phyloP scores from a whole-genome alignment of 805 yeast genomes.

The Priceomyces fermenticarens region DNA sequence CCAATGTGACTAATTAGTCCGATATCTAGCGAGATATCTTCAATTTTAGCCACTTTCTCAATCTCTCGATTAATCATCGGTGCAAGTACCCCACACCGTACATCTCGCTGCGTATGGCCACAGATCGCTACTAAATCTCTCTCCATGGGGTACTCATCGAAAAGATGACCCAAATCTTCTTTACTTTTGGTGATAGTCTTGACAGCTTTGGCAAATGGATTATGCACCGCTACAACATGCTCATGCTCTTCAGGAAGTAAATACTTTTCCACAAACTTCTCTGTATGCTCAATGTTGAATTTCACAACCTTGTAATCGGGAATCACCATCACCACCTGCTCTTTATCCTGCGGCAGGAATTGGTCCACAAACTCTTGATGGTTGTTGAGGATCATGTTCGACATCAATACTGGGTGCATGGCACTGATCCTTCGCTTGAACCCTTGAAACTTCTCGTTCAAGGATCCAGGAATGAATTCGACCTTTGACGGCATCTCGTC shows the following conservation, averaged over 20 bases:
- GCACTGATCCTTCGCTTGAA: conserved; percentile 37
- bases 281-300: conserved; percentile 26
- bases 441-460: conserved; percentile 34
- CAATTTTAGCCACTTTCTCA: conserved; percentile 31
- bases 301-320: conserved; percentile 52
- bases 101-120: conserved; percentile 64
- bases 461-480: conserved; percentile 44
- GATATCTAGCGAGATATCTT: conserved; percentile 34
- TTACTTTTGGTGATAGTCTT: background rate
- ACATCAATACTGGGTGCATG: conserved; percentile 48
- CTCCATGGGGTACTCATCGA: conserved; percentile 11
- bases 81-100: conserved; percentile 66
- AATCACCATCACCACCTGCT: conserved; percentile 41
- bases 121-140: conserved; percentile 51
- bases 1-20: conserved; percentile 76
- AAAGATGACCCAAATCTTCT: conserved; percentile 1
- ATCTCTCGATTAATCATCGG: conserved; percentile 57
- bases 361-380: conserved; percentile 8
- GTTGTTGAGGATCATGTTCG: conserved; percentile 38
- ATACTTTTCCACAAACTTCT: conserved; percentile 39
- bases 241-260: conserved; percentile 32
- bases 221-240: conserved; percentile 14
- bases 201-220: conserved; percentile 17
- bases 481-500: conserved; percentile 48
- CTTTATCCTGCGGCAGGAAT: conserved; percentile 1